Evolutionary conservation across 202 grass and related monocot species (phyloP).

Genomic region (Miscanthus sacchariflorus): DNA sequence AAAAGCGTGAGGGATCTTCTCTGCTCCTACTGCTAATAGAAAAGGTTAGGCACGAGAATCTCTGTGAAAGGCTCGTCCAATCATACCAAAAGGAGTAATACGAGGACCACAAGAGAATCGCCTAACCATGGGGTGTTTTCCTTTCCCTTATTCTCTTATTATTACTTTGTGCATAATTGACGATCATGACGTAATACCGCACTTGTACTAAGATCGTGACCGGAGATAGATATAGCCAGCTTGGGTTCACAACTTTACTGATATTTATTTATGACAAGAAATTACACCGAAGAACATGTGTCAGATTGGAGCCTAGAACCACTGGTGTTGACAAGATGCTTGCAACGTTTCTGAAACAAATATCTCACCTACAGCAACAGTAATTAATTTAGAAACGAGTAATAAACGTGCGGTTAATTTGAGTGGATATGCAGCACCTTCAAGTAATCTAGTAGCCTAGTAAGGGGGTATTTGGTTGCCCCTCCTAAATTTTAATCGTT

Average conservation of each 20-base stretch:
- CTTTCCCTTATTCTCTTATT: background rate
- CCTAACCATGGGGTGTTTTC: background rate
- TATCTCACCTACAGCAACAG: background rate
- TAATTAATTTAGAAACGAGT: background rate
- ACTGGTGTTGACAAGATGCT: too few relatives aligned
- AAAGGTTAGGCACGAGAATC: conserved; percentile 28
- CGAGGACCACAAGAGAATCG: conserved; percentile 36
- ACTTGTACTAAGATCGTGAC: conserved; percentile 42
- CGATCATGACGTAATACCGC: conserved; percentile 26
- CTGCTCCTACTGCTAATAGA: background rate
- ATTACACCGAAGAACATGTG: background rate
- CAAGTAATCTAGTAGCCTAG: background rate
- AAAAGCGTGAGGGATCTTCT: background rate
- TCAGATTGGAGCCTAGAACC: background rate
- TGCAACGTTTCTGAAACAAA: background rate
- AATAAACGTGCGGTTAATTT: too few relatives aligned
- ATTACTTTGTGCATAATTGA: conserved; percentile 25
- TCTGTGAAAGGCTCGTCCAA: conserved; percentile 21
- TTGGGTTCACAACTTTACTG: background rate
- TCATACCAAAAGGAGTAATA: conserved; percentile 31
- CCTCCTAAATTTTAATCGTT: too few relatives aligned
- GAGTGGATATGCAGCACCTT: background rate
- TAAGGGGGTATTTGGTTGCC: too few relatives aligned
- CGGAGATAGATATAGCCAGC: background rate
- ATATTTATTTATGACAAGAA: background rate